A percentile compares a stretch with the other conserved stretches of the same genome.
phyloP scores from a whole-genome alignment of 768 basidiomycete species.

The Paxillus involutus region DNA sequence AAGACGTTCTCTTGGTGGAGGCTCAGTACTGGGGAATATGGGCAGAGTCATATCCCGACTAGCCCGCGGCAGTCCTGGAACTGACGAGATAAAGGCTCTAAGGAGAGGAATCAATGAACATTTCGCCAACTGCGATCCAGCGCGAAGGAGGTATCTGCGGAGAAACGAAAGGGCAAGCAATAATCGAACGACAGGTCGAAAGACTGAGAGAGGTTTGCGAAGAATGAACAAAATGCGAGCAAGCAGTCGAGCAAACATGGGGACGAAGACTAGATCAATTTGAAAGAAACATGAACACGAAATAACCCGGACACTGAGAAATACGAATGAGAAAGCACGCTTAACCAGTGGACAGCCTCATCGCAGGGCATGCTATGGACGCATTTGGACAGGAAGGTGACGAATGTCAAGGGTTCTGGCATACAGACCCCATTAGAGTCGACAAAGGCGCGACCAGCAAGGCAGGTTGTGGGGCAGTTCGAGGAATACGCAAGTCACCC shows the following conservation, averaged over 20 bases:
- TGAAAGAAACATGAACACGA: background rate
- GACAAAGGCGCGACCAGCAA: background rate
- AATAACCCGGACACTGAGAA: background rate
- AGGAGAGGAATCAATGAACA: background rate
- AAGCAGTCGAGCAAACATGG: slow-evolving; percentile 2
- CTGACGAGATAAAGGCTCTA: background rate
- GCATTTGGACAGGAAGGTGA: slow-evolving; percentile 1
- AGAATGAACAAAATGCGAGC: background rate
- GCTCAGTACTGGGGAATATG: slow-evolving; percentile 3
- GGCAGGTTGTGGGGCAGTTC: background rate
- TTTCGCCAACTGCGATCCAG: background rate
- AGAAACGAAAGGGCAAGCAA: slow-evolving; percentile 4
- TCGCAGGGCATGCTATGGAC: background rate
- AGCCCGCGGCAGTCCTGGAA: background rate
- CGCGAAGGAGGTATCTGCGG: background rate
- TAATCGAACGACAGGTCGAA: background rate
- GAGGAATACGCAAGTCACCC: background rate
- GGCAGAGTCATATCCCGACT: background rate
- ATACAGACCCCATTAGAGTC: background rate
- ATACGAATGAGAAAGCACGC: slow-evolving; percentile 2
- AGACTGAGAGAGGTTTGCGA: background rate
- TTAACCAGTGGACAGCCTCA: slow-evolving; percentile 7
- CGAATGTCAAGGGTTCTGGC: background rate
- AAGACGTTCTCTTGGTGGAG: slow-evolving; percentile 2
- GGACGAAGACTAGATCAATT: background rate